phyloP scores from a whole-genome alignment of 768 basidiomycete species.

The Suillus alpinus region DNA sequence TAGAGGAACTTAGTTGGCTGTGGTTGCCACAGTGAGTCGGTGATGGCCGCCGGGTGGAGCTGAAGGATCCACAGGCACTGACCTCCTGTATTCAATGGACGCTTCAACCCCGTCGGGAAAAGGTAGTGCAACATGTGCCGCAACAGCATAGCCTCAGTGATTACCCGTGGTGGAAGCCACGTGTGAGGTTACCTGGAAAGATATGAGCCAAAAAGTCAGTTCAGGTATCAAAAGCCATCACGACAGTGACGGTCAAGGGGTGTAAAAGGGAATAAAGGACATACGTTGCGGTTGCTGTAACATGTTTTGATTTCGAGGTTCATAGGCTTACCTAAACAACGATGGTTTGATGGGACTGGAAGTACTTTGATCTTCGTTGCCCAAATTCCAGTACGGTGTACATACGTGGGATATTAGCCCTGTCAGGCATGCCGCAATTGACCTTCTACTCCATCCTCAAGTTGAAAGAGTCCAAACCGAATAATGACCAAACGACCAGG shows the following conservation, averaged over 20 bases:
- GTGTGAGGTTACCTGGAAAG: neutral
- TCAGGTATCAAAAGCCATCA: neutral
- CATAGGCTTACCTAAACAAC: conserved; percentile 3
- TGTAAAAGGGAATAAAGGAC: conserved; percentile 1
- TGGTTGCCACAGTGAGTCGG: neutral
- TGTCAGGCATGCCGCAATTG: conserved; percentile 28
- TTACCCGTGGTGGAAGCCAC: neutral
- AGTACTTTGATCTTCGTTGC: conserved; percentile 31
- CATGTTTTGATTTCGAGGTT: neutral
- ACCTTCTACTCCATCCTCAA: conserved; percentile 19
- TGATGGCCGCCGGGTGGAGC: neutral
- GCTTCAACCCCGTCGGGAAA: neutral
- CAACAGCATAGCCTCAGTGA: neutral
- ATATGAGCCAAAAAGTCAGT: neutral
- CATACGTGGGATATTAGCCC: conserved; percentile 34
- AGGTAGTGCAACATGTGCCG: neutral
- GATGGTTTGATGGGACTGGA: conserved; percentile 28
- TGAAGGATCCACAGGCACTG: neutral
- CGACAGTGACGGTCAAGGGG: neutral
- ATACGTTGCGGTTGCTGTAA: neutral
- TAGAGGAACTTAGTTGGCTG: neutral
- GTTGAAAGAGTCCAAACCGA: conserved; percentile 8
- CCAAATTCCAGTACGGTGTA: conserved; percentile 21
- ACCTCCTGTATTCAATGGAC: neutral
- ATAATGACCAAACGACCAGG: conserved; percentile 28